These are phyloP conservation scores for Celoporthe dispersa DNA, from an alignment of 2,329 filamentous ascomycete genomes.

Conservation along the genomic window DNA sequence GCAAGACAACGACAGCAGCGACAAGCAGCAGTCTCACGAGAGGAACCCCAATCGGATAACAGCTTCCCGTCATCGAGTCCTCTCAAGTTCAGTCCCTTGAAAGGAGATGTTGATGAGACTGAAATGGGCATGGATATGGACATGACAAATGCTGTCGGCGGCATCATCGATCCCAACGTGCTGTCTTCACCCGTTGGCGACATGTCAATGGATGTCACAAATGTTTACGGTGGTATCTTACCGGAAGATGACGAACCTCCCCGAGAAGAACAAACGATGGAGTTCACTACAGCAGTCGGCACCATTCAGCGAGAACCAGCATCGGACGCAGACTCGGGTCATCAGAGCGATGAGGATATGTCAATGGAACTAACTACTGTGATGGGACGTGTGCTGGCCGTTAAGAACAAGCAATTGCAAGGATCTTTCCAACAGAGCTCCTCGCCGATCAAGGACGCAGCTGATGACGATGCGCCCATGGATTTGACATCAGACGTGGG, in stretches of 20 bases:
- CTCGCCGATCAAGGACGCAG: constrained; percentile 31
- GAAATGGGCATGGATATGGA: constrained; percentile 63
- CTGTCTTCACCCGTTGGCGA: constrained; percentile 55
- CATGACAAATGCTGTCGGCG: constrained; percentile 54
- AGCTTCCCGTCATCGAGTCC: constrained; percentile 25
- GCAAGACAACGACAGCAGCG: constrained; percentile 55
- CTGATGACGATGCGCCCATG: constrained; percentile 41
- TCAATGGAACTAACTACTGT: constrained; percentile 79
- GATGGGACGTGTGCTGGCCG: constrained; percentile 57
- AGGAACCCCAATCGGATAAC: constrained; percentile 17
- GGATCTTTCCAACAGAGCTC: constrained; percentile 29
- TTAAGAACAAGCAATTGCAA: constrained; percentile 28
- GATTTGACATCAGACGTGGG: constrained; percentile 65
- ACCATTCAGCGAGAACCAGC: constrained; percentile 57
- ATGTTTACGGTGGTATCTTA: constrained; percentile 79
- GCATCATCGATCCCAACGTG: constrained; percentile 41
- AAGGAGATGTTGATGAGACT: constrained; percentile 46
- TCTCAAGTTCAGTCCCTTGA: constrained; percentile 25
- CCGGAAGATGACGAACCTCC: constrained; percentile 41
- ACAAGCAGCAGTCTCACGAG: constrained; percentile 39
- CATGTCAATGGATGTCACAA: constrained; percentile 94
- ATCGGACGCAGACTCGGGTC: constrained; percentile 41
- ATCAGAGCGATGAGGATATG: constrained; percentile 67
- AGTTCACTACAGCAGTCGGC: constrained; percentile 79
- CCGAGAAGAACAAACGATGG: constrained; percentile 73